Base-by-base conservation (phyloP, 192 early-diverging fungal species). In the Umbelopsis isabellina region DNA sequence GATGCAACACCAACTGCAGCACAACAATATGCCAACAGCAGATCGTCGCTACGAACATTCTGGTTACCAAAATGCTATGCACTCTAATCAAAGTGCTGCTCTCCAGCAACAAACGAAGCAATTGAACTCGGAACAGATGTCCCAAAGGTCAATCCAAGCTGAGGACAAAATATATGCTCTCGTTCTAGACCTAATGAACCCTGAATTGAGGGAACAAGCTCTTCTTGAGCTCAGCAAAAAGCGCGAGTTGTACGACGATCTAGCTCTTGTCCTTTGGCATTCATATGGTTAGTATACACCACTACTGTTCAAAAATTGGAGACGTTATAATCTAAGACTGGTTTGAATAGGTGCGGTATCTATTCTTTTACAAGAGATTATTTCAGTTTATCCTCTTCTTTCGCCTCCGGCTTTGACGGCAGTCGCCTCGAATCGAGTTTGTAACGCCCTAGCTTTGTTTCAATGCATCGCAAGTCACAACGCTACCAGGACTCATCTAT, bases 401-500 rank as follows among this genome's bases (percentile, higher is more conserved):
- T 88, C 90, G 21, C 94, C 96, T 22, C 91, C 95, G 22, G 89
- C 92, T 23, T 83, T 99, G 65, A 93, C 93, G n/a, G 91, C 89
- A 53, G 90, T 92, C 35, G 90, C 92, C 30, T 96, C 93, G 11
- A 99, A 99, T 75, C 90, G 97, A 51, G 96, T 96, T 49, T 97
- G 97, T 76, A 97, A 98, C 79, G 95, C 97, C 15, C 77, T 99
- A 66, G 95, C 96, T 16, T 82, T 99, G 67, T 79, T 99, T 66
- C 97, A 99, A 79, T 95, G 96, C 72, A 94, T 99, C n/a, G 97
- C 97, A 7, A 93, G 91, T 47, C 97, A 99, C 64, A 89, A 88
- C 68, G 94, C 96, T 74, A 99, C 97, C 8, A 85, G 97, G n/a
- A 83, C 83, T 8, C 80, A 92, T 46, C 93, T 94, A 77, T 74